These are phyloP conservation scores for Cornus controversa DNA, from an alignment of 148 eudicot genomes.

Conservation along the genomic window DNA sequence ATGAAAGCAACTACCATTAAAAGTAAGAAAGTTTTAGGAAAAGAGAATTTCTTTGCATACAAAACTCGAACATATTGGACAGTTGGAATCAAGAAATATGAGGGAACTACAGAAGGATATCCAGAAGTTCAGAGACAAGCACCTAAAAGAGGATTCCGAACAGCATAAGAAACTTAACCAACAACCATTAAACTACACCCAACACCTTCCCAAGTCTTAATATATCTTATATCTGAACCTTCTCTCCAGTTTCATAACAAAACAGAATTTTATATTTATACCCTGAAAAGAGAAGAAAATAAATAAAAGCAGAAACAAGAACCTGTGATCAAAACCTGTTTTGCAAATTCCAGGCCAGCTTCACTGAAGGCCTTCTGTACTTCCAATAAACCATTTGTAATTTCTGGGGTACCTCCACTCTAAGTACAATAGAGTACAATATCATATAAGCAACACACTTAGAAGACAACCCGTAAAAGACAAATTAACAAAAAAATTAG, in stretches of 20 bases:
- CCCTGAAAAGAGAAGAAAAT: conserved; percentile 8
- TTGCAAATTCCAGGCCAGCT: conserved; percentile 87
- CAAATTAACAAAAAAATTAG: neutral
- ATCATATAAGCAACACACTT: conserved; percentile 9
- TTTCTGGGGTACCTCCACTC: conserved; percentile 99
- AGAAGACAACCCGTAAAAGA: neutral
- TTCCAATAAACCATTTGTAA: conserved; percentile 95
- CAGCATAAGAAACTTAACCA: neutral
- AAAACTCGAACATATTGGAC: neutral
- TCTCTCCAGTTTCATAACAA: neutral
- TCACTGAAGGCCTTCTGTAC: conserved; percentile 99
- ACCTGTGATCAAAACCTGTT: conserved; percentile 98
- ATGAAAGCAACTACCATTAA: conserved; percentile 1
- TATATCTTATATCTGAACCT: neutral
- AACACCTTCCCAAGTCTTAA: neutral
- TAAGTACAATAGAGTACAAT: conserved; percentile 26
- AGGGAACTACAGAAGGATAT: neutral
- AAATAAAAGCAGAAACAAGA: conserved; percentile 58
- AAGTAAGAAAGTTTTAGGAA: neutral
- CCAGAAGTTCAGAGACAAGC: neutral
- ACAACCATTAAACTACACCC: neutral
- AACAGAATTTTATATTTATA: neutral
- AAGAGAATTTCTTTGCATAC: neutral
- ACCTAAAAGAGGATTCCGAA: neutral
- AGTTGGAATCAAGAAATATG: neutral